Evolutionary conservation across 2,329 filamentous ascomycete genomes (phyloP).

Genomic region (Fusarium nygamai): DNA sequence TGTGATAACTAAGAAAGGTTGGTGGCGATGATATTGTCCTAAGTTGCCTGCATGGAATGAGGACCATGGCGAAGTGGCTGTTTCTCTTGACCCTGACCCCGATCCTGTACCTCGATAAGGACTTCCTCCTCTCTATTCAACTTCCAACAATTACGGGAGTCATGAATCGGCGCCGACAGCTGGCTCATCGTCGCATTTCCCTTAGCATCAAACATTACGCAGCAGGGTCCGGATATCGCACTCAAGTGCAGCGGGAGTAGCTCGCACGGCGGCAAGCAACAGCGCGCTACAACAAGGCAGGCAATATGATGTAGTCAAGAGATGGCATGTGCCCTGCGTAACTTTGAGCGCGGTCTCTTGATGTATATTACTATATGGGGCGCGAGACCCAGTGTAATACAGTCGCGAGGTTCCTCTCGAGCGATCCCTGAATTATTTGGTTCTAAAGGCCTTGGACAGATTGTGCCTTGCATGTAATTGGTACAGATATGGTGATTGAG

Average conservation of each 20-base stretch:
- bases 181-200: fast-evolving
- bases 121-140: not conserved
- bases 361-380: fast-evolving
- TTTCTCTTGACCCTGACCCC: not conserved
- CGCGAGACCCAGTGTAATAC: not conserved
- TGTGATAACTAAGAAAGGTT: not conserved
- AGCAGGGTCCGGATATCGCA: not conserved
- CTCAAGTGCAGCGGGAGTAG: fast-evolving
- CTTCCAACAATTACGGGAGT: fast-evolving
- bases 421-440: not conserved
- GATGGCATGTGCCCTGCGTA: not conserved
- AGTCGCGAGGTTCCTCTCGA: too few species aligned
- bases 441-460: not conserved
- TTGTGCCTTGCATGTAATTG: fast-evolving
- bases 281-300: not conserved
- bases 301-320: fast-evolving
- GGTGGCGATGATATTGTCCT: not conserved
- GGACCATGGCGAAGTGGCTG: not conserved
- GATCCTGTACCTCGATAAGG: not conserved
- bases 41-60: fast-evolving
- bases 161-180: fast-evolving
- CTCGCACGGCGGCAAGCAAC: not conserved
- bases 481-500: fast-evolving
- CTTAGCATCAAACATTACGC: fast-evolving
- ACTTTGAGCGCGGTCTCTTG: not conserved